Conservation (phyloP, 2,329 filamentous ascomycete species). For the Zymoseptoria crescenta region DNA sequence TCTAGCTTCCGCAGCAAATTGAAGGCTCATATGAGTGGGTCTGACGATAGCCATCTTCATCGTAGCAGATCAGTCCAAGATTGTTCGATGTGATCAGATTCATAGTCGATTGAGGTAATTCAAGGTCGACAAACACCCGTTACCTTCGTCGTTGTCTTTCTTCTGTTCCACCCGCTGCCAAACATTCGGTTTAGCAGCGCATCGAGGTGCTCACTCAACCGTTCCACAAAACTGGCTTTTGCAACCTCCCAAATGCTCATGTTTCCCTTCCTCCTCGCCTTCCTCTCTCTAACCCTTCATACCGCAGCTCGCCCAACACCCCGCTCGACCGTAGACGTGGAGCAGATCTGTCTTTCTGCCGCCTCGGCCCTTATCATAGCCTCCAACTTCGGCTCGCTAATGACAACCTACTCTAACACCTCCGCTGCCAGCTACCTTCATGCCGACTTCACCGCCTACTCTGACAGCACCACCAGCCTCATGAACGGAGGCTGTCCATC, state of each 20-base stretch:
- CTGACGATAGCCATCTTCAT: background rate
- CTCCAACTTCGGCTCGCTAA: slow-evolving; percentile 25
- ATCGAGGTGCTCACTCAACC: background rate
- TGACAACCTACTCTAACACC: slow-evolving; percentile 24
- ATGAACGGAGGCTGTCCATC: slow-evolving; percentile 25
- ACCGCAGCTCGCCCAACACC: background rate
- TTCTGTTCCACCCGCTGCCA: background rate
- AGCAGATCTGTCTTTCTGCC: slow-evolving; percentile 21
- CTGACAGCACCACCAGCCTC: slow-evolving; percentile 25
- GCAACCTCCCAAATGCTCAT: background rate
- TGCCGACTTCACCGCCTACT: slow-evolving; percentile 25
- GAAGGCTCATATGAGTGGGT: too few species aligned
- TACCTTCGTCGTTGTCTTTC: background rate
- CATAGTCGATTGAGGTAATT: background rate
- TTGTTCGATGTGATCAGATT: background rate
- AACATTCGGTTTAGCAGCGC: background rate
- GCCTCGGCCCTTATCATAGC: slow-evolving; percentile 19
- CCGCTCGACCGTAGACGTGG: slow-evolving; percentile 3
- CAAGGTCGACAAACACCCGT: background rate
- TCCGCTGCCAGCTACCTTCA: slow-evolving; percentile 18
- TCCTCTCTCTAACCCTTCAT: background rate
- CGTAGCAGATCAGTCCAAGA: background rate
- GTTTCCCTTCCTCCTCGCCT: background rate
- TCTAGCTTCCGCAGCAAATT: too few species aligned
- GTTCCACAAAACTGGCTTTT: background rate